phyloP scores from a whole-genome alignment of 805 yeast species.

The Wickerhamiella lipophila region DNA sequence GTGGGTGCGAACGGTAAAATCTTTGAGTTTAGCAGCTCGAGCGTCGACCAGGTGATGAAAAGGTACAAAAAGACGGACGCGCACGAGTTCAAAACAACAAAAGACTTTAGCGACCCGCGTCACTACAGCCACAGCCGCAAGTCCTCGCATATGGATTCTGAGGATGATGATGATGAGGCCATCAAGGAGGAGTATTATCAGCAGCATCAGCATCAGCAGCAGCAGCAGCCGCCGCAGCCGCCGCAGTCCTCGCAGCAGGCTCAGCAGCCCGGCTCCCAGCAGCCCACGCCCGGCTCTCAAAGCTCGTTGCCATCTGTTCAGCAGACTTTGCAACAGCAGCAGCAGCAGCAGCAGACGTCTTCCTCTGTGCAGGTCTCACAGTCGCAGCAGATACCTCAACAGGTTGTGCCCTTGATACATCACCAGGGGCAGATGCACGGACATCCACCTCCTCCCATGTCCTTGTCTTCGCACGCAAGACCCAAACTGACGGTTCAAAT shows the following conservation, averaged over 20 bases:
- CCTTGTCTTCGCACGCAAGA: conserved; percentile 14
- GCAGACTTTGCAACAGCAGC: conserved; percentile 14
- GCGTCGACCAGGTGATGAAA: conserved; percentile 39
- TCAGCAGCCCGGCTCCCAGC: not conserved
- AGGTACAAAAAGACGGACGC: conserved; percentile 28
- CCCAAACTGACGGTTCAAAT: conserved; percentile 32
- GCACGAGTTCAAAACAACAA: conserved; percentile 22
- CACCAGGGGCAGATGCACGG: not conserved
- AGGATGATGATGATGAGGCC: conserved; percentile 15
- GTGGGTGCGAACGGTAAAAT: conserved; percentile 65
- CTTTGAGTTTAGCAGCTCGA: conserved; percentile 71
- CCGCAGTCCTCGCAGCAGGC: not conserved
- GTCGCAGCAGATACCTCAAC: not conserved
- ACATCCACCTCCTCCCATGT: not conserved
- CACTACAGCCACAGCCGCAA: conserved; percentile 3
- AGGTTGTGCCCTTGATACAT: not conserved
- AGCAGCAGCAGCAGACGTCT: conserved; percentile 12
- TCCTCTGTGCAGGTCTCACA: conserved; percentile 11
- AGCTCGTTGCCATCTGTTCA: not conserved
- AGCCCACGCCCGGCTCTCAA: no score
- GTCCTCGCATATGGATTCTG: conserved; percentile 2
- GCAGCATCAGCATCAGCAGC: conserved; percentile 12
- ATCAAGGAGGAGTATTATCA: conserved; percentile 18
- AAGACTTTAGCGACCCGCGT: conserved; percentile 17
- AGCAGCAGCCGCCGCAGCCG: conserved; percentile 5